A percentile compares a stretch with the other conserved stretches of the same genome.
phyloP scores from a whole-genome alignment of 495 filamentous ascomycete species.

The Cryomyces antarcticus region DNA sequence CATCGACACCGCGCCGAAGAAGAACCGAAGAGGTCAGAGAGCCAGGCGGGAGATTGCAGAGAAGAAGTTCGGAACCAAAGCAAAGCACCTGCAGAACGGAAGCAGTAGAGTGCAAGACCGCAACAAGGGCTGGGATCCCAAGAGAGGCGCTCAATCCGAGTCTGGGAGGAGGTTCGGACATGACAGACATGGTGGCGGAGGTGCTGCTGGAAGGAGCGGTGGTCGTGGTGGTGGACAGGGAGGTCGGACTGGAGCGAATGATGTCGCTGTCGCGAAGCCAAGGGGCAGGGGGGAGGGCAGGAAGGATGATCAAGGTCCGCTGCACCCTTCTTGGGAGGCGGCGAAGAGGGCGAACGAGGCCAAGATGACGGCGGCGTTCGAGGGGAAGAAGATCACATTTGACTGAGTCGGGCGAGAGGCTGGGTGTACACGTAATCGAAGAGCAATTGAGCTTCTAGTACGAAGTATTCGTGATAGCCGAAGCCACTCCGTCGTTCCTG shows the following conservation, averaged over 20 bases:
- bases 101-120: constrained; percentile 12
- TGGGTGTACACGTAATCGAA: too few relatives aligned
- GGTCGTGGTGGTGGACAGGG: constrained; percentile 4
- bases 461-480: too few relatives aligned
- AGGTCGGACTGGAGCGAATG: constrained; percentile 5
- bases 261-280: constrained; percentile 2
- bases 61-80: constrained; percentile 65
- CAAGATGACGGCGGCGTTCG: constrained; percentile 39
- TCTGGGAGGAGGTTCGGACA: constrained; percentile 1
- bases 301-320: constrained; percentile 36
- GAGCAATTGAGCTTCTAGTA: too few relatives aligned
- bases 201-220: constrained; percentile 3
- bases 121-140: constrained; percentile 33
- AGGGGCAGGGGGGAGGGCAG: constrained; percentile 18
- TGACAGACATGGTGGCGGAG: not conserved
- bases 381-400: constrained; percentile 83
- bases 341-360: constrained; percentile 66
- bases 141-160: constrained; percentile 18
- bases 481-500: too few relatives aligned
- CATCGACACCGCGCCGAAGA: constrained; percentile 26
- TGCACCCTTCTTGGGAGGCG: constrained; percentile 93
- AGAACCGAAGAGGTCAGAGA: constrained; percentile 78
- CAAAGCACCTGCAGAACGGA: constrained; percentile 43
- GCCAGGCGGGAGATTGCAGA: constrained; percentile 75
- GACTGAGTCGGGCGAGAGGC: constrained; percentile 28